Evolutionary conservation across 2,329 filamentous ascomycete genomes (phyloP).

Genomic region (Lachnellula cervina): DNA sequence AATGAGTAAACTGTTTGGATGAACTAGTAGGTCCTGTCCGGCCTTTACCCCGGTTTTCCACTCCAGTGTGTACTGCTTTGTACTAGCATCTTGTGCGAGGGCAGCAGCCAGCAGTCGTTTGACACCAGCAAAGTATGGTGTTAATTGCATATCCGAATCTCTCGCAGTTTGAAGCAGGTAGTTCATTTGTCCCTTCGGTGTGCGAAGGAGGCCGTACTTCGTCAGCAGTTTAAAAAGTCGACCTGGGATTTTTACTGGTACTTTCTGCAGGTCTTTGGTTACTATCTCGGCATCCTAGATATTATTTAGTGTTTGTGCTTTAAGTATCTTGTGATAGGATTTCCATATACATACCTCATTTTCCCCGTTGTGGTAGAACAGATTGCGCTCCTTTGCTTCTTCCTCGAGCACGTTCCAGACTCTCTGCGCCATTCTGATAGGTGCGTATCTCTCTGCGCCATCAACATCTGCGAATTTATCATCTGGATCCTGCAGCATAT

Average conservation of each 20-base stretch:
- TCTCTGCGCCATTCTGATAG: not conserved
- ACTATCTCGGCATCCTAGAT: slow-evolving; percentile 11
- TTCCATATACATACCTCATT: slow-evolving; percentile 3
- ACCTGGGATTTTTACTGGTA: slow-evolving; percentile 1
- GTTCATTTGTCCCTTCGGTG: slow-evolving; percentile 6
- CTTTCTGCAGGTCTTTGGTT: slow-evolving; percentile 11
- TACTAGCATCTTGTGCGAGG: slow-evolving; percentile 15
- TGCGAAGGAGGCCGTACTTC: slow-evolving; percentile 3
- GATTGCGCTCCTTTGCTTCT: not conserved
- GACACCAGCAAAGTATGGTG: slow-evolving; percentile 16
- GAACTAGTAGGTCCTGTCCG: slow-evolving; percentile 17
- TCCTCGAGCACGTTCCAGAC: not conserved
- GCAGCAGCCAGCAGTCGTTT: slow-evolving; percentile 16
- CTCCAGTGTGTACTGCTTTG: slow-evolving; percentile 11
- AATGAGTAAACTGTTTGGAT: slow-evolving; percentile 2
- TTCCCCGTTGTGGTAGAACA: slow-evolving; percentile 12
- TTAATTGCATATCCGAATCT: not conserved
- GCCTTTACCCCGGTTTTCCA: slow-evolving; percentile 18
- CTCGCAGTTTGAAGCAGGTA: slow-evolving; percentile 14
- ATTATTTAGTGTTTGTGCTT: not conserved
- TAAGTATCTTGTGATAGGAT: not conserved
- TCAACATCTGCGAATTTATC: not conserved
- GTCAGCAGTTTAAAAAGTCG: slow-evolving; percentile 9
- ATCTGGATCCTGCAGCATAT: not conserved
- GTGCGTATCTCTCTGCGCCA: not conserved